phyloP scores from a whole-genome alignment of 2,329 filamentous ascomycete species.

The Didymella glomerata region DNA sequence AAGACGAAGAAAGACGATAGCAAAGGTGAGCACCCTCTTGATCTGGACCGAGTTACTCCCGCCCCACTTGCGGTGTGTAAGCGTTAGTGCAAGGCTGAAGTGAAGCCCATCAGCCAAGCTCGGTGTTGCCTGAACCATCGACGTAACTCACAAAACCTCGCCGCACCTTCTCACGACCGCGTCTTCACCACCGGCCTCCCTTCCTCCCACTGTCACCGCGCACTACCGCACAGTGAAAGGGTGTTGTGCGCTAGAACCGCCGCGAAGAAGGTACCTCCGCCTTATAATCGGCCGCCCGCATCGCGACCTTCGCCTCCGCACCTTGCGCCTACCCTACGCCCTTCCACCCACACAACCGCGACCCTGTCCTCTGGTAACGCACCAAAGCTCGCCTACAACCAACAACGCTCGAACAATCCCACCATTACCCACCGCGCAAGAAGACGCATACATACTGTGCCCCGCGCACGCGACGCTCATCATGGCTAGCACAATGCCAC shows the following conservation, averaged over 20 bases:
- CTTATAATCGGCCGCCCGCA: constrained; percentile 15
- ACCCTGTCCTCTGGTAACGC: not conserved
- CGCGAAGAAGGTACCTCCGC: constrained; percentile 1
- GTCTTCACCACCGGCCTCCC: constrained; percentile 29
- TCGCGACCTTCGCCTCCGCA: constrained; percentile 21
- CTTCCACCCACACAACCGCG: constrained; percentile 11
- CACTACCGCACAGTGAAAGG: not conserved
- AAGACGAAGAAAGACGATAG: not conserved
- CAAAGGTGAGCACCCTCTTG: constrained; percentile 5
- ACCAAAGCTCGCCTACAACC: constrained; percentile 1
- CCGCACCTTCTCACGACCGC: constrained; percentile 27
- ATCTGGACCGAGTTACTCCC: constrained; percentile 1
- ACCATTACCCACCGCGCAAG: constrained; percentile 29
- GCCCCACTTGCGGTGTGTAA: constrained; percentile 21
- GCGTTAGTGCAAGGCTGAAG: constrained; percentile 30
- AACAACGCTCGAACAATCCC: not conserved
- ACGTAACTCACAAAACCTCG: constrained; percentile 42
- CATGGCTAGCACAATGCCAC: constrained; percentile 51
- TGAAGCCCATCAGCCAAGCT: constrained; percentile 34
- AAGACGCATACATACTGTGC: constrained; percentile 38
- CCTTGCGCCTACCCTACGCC: constrained; percentile 17
- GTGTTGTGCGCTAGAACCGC: constrained; percentile 10
- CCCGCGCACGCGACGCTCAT: constrained; percentile 27
- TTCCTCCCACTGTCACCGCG: constrained; percentile 1
- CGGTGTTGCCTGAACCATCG: constrained; percentile 45